A percentile compares a stretch with the other conserved stretches of the same genome.
These are phyloP conservation scores for Syzygium malaccense DNA, from an alignment of 441 rosid species.

Conservation along the genomic window DNA sequence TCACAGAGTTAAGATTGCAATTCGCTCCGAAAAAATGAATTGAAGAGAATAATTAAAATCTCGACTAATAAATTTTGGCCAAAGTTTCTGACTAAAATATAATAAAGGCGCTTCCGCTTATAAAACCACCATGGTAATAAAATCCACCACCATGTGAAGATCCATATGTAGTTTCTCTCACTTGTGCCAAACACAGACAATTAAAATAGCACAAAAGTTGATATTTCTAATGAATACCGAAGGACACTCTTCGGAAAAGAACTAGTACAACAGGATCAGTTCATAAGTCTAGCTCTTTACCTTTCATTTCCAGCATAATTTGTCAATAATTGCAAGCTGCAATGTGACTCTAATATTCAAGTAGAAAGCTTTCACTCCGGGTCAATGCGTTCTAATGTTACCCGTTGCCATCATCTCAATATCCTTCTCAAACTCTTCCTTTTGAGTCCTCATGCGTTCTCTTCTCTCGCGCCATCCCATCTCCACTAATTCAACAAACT, in stretches of 20 bases:
- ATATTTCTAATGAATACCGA: not conserved
- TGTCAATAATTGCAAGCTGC: not conserved
- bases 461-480: slow-evolving; percentile 61
- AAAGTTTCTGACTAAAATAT: not conserved
- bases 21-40: not conserved
- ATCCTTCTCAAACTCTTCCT: slow-evolving; percentile 38
- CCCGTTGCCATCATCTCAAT: slow-evolving; percentile 21
- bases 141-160: not conserved
- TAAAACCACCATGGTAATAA: not conserved
- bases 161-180: not conserved
- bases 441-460: slow-evolving; percentile 27
- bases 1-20: not conserved
- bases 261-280: not conserved
- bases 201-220: not conserved
- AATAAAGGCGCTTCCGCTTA: not conserved
- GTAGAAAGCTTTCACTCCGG: not conserved
- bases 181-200: not conserved
- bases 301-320: not conserved
- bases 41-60: not conserved
- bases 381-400: not conserved
- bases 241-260: not conserved
- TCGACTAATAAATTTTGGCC: not conserved
- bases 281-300: not conserved
- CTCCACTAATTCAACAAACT: slow-evolving; percentile 46
- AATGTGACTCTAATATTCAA: not conserved